Conservation (phyloP, 768 basidiomycete genomes). For the Kwoniella europaea region DNA sequence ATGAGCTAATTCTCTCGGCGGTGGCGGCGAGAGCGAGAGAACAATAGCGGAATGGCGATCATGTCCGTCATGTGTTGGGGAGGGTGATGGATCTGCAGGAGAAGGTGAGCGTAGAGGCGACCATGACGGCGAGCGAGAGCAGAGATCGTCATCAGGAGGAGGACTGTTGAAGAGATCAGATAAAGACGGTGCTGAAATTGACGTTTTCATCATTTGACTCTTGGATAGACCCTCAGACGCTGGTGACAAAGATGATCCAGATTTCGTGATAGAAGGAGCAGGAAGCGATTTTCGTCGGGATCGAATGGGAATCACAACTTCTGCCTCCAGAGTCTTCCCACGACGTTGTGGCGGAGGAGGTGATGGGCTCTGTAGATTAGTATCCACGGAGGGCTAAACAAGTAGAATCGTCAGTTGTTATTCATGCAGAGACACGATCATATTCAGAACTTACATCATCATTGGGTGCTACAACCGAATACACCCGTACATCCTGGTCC, state of each 20-base stretch:
- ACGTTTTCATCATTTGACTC: background rate
- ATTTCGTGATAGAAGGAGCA: background rate
- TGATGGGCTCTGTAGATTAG: background rate
- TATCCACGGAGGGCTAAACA: too few species aligned
- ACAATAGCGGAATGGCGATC: background rate
- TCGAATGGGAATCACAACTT: conserved; percentile 26
- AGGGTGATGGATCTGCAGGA: background rate
- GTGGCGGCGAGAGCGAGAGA: background rate
- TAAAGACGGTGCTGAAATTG: conserved; percentile 9
- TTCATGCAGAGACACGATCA: background rate
- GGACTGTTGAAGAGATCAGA: conserved; percentile 14
- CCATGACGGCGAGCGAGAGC: background rate
- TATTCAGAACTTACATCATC: background rate
- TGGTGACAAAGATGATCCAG: background rate
- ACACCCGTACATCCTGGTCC: background rate
- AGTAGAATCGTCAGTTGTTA: too few species aligned
- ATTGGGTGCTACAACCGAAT: background rate
- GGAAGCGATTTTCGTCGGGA: conserved; percentile 8
- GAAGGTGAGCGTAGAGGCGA: conserved; percentile 1
- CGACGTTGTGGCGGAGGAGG: background rate
- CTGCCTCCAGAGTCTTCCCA: conserved; percentile 3
- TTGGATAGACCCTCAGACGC: too few species aligned
- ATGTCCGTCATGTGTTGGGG: background rate
- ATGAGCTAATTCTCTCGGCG: background rate
- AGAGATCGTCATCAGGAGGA: conserved; percentile 10